These are phyloP conservation scores for Camelina sativa DNA, from an alignment of 345 rosid genomes.

Conservation along the genomic window DNA sequence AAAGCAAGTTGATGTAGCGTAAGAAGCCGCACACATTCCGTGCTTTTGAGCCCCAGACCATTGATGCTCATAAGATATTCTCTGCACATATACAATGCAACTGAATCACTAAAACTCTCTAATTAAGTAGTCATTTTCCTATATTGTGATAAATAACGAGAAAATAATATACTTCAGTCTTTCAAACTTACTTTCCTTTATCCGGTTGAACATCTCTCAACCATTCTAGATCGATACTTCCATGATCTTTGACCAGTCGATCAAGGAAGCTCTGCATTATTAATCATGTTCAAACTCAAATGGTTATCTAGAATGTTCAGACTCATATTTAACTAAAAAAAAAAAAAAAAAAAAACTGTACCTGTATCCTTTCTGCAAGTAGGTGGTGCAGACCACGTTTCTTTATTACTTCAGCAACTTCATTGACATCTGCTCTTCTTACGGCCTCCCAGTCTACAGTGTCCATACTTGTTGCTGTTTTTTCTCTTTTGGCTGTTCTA, in stretches of 20 bases:
- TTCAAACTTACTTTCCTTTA: slow-evolving; percentile 77
- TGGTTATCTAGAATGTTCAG: background rate
- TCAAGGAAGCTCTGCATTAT: slow-evolving; percentile 79
- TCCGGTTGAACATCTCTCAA: slow-evolving; percentile 88
- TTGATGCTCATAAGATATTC: slow-evolving; percentile 82
- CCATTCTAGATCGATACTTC: slow-evolving; percentile 93
- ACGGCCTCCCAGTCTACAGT: slow-evolving; percentile 88
- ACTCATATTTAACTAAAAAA: background rate
- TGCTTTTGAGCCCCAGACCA: slow-evolving; percentile 96
- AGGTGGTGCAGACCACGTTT: slow-evolving; percentile 89
- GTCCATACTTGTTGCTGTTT: slow-evolving; percentile 64
- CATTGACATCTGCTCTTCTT: slow-evolving; percentile 60
- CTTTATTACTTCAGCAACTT: slow-evolving; percentile 76
- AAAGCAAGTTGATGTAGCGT: slow-evolving; percentile 97
- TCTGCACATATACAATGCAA: slow-evolving; percentile 48
- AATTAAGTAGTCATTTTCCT: background rate
- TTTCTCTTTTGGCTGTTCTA: slow-evolving; percentile 57
- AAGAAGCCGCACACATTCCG: slow-evolving; percentile 95
- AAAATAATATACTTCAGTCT: background rate
- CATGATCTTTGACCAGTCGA: slow-evolving; percentile 73
- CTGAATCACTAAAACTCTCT: slow-evolving; percentile 13
- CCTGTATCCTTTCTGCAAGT: slow-evolving; percentile 92
- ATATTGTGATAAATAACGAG: background rate
- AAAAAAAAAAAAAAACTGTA: slow-evolving; percentile 24
- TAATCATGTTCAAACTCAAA: slow-evolving; percentile 36